phyloP scores from a whole-genome alignment of 1,284 basidiomycete genomes.

The Quambalaria eucalypti region DNA sequence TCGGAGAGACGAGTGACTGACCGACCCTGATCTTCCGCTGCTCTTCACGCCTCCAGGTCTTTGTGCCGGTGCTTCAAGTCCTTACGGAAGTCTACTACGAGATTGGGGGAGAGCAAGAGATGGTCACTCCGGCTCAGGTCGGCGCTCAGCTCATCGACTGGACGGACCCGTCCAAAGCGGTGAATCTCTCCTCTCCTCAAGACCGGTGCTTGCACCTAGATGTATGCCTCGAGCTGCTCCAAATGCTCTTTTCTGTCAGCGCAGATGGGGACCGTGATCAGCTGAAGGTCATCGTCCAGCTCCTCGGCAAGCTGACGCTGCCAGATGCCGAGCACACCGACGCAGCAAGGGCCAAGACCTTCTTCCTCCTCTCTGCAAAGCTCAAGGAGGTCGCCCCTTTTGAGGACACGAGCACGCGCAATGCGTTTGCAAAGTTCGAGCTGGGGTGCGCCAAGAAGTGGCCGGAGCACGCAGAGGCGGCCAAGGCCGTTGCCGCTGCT shows the following conservation, averaged over 20 bases:
- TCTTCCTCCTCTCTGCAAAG: not conserved
- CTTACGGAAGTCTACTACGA: conserved; percentile 63
- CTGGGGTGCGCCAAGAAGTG: conserved; percentile 41
- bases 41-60: conserved; percentile 55
- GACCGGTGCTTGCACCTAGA: conserved; percentile 62
- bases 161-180: conserved; percentile 76
- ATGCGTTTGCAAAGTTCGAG: conserved; percentile 63
- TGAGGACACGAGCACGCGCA: conserved; percentile 60
- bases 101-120: conserved; percentile 65
- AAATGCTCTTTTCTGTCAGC: conserved; percentile 54
- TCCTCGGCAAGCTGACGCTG: conserved; percentile 68
- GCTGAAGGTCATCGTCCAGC: conserved; percentile 69
- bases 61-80: conserved; percentile 65
- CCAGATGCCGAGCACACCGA: conserved; percentile 60
- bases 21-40: not conserved
- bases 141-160: conserved; percentile 80
- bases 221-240: conserved; percentile 66
- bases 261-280: conserved; percentile 52
- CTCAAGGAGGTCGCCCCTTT: conserved; percentile 16
- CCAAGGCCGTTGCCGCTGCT: too few relatives aligned
- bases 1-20: not conserved
- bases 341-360: conserved; percentile 31
- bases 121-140: conserved; percentile 72
- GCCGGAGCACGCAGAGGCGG: conserved; percentile 2
- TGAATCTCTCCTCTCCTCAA: conserved; percentile 53